Base-by-base conservation (phyloP, 2,329 filamentous ascomycete species). In the Fusarium protoensiforme region DNA sequence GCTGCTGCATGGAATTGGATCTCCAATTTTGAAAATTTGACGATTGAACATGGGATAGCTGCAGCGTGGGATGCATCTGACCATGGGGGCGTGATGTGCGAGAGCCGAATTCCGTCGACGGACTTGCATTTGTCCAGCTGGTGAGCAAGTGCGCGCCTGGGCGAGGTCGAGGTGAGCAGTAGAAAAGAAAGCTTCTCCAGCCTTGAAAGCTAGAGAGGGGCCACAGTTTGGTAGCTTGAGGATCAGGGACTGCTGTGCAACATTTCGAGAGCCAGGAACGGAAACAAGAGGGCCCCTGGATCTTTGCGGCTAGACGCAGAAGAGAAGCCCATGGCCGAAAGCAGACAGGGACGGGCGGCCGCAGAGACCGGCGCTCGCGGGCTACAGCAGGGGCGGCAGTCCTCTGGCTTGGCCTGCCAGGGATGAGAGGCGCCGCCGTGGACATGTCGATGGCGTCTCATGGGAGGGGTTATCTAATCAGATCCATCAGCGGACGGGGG, bases 391-490 rank as follows among this genome's bases (percentile, higher is more conserved):
- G 65, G 66, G 59, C 57, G 53, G 38, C 24, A 60, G 60, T 36
- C 24, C 43, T 62, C 46, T 41, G 22, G 61, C 63, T 67, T 64
- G 56, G 57, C 27, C 36, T 41, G 13, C 27, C 57, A 62, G 38
- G 56, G 51, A 53, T 31, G 16, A n/a, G 31, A 27, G 46, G 41
- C 16, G n/a, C 39, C 39, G 27, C 43, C 36, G 7, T 22, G n/a
- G 31, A 57, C 38, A 36, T 69, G 48, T 58, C 53, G 69, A 67
- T 61, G 53, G 59, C 33, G 48, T 62, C 41, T 36, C 59, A 59
- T 65, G 22, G 38, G 46, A 48, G 27, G 65, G 46, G 51, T 72
- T 78, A 78, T 78, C 76, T 78, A 78, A 78, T 78, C 76, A 78
- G 74, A 77, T 77, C 61, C 61, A 66, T 73, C 56, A 70, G 36